A percentile compares a stretch with the other conserved stretches of the same genome.
phyloP scores from a whole-genome alignment of 345 rosid species.

The Boechera stricta region DNA sequence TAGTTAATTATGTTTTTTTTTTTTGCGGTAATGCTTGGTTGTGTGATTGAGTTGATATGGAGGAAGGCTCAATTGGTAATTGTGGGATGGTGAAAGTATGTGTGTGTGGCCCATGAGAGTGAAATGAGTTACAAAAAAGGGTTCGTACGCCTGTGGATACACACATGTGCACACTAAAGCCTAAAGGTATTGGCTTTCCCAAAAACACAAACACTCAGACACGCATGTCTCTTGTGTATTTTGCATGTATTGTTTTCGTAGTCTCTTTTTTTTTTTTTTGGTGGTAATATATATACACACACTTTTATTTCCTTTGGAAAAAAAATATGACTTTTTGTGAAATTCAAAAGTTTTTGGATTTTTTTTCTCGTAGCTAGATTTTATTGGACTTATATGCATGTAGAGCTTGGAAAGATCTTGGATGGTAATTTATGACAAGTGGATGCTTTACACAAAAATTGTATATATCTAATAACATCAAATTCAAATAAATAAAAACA shows the following conservation, averaged over 20 bases:
- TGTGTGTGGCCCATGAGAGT: constrained; percentile 35
- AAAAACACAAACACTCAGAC: constrained; percentile 48
- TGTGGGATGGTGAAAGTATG: not conserved
- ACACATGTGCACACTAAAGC: constrained; percentile 45
- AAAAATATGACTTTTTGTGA: constrained; percentile 26
- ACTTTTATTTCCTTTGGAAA: constrained; percentile 24
- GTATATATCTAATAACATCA: not conserved
- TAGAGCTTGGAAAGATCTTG: constrained; percentile 9
- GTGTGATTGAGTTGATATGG: not conserved
- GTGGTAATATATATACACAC: not conserved
- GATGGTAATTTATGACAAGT: constrained; percentile 6
- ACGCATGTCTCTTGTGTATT: constrained; percentile 47
- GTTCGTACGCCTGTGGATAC: constrained; percentile 41
- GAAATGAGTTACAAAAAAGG: constrained; percentile 30
- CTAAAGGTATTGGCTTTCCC: constrained; percentile 37
- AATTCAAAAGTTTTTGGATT: constrained; percentile 15
- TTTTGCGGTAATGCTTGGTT: not conserved
- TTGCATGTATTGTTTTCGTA: constrained; percentile 38
- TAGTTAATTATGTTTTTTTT: not conserved
- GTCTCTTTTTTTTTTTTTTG: not conserved
- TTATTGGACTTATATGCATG: constrained; percentile 33
- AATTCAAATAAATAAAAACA: not conserved
- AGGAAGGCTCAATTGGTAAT: constrained; percentile 22
- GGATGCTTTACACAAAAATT: not conserved
- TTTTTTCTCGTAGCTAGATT: constrained; percentile 21